Conservation (phyloP, 768 basidiomycete genomes). For the Clitopilus passeckerianus region DNA sequence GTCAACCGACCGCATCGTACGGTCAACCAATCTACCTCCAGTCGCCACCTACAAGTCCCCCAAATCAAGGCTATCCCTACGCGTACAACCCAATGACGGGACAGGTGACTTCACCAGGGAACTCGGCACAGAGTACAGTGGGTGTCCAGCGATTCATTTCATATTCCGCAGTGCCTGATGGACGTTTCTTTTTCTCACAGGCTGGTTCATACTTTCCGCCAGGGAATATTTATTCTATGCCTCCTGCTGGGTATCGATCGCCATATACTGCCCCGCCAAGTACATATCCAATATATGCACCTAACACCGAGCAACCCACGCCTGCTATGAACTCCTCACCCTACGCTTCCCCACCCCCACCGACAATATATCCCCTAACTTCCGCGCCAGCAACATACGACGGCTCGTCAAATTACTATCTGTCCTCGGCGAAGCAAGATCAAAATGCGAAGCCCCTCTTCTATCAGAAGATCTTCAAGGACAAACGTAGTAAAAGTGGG, state of each 20-base stretch:
- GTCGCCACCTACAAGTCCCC: neutral
- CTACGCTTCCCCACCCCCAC: neutral
- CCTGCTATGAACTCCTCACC: neutral
- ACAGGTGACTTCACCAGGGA: neutral
- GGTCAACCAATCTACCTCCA: neutral
- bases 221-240: neutral
- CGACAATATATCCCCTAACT: neutral
- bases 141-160: neutral
- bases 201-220: neutral
- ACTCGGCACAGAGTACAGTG: neutral
- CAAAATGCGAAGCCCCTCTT: neutral
- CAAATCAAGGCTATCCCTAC: neutral
- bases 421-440: neutral
- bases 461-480: constrained; percentile 1
- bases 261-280: neutral
- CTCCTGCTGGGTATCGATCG: neutral
- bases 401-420: neutral
- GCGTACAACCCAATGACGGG: neutral
- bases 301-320: neutral
- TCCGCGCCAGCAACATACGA: neutral
- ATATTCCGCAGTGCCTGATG: neutral
- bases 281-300: neutral
- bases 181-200: neutral
- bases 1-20: neutral
- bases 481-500: neutral